These are phyloP conservation scores for Auricularia cornea DNA, from an alignment of 768 basidiomycete genomes.

Conservation along the genomic window DNA sequence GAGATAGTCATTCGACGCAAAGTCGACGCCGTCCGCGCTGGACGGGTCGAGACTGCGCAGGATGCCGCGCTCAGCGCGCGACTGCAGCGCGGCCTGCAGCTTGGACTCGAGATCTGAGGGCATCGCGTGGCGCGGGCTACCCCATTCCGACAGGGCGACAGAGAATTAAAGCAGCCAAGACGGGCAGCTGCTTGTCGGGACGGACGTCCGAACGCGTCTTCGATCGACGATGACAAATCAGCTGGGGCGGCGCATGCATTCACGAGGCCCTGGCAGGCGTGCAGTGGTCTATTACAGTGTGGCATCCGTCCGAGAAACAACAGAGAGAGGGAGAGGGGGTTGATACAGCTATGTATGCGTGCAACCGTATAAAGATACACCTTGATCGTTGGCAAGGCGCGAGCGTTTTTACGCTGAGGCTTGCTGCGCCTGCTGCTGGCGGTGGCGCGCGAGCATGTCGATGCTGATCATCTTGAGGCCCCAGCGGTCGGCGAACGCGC, in stretches of 20 bases:
- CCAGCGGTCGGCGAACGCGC: slow-evolving; percentile 83
- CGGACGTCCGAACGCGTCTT: background rate
- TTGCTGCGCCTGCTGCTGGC: slow-evolving; percentile 5
- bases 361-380: too few relatives aligned
- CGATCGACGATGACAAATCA: background rate
- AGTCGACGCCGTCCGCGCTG: slow-evolving; percentile 40
- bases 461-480: slow-evolving; percentile 93
- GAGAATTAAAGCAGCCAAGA: too few relatives aligned
- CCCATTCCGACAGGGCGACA: too few relatives aligned
- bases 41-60: slow-evolving; percentile 47
- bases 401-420: background rate
- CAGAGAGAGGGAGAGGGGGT: background rate
- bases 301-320: background rate
- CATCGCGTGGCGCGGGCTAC: background rate
- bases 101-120: slow-evolving; percentile 24
- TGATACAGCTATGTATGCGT: background rate
- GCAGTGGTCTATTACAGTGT: background rate
- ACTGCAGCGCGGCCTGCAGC: slow-evolving; percentile 46
- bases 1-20: slow-evolving; percentile 91
- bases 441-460: slow-evolving; percentile 41
- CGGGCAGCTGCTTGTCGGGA: background rate
- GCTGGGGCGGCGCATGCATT: too few relatives aligned
- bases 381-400: background rate
- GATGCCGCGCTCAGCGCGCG: slow-evolving; percentile 59
- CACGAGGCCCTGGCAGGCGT: too few relatives aligned